These are phyloP conservation scores for Epichloe typhina DNA, from an alignment of 2,329 filamentous ascomycete species.

Conservation along the genomic window DNA sequence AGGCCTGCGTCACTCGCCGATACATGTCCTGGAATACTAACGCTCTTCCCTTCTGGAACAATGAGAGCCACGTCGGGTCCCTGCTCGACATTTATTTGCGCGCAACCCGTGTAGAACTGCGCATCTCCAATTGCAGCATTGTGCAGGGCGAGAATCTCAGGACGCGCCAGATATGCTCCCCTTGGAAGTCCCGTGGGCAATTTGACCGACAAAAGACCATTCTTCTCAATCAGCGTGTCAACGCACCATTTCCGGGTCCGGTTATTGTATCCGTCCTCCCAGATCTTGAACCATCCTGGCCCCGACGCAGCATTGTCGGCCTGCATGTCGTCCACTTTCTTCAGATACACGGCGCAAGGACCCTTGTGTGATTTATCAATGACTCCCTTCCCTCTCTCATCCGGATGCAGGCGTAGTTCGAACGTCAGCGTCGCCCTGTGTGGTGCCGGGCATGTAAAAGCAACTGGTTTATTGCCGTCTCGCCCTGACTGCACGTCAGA, in stretches of 20 bases:
- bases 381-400: conserved; percentile 37
- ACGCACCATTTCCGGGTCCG: conserved; percentile 51
- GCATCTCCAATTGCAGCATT: conserved; percentile 44
- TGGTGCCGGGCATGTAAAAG: conserved; percentile 33
- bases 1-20: conserved; percentile 39
- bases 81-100: conserved; percentile 50
- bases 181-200: conserved; percentile 47
- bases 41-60: conserved; percentile 15
- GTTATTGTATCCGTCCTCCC: conserved; percentile 51
- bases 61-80: conserved; percentile 31
- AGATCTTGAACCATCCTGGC: conserved; percentile 68
- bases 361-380: conserved; percentile 52
- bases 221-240: conserved; percentile 50
- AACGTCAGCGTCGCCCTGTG: conserved; percentile 49
- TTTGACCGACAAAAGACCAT: conserved; percentile 48
- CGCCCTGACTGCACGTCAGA: conserved; percentile 20
- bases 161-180: conserved; percentile 59
- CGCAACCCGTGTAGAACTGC: conserved; percentile 64
- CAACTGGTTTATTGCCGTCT: conserved; percentile 30
- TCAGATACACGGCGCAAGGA: conserved; percentile 62
- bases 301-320: conserved; percentile 38
- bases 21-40: conserved; percentile 56
- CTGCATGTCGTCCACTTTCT: conserved; percentile 47
- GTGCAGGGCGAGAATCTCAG: conserved; percentile 58
- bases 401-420: conserved; percentile 49